Evolutionary conservation across 345 rosid species (phyloP), one percentile per base, ranked within the genome.

Genomic region (Excoecaria cochinchinensis): DNA sequence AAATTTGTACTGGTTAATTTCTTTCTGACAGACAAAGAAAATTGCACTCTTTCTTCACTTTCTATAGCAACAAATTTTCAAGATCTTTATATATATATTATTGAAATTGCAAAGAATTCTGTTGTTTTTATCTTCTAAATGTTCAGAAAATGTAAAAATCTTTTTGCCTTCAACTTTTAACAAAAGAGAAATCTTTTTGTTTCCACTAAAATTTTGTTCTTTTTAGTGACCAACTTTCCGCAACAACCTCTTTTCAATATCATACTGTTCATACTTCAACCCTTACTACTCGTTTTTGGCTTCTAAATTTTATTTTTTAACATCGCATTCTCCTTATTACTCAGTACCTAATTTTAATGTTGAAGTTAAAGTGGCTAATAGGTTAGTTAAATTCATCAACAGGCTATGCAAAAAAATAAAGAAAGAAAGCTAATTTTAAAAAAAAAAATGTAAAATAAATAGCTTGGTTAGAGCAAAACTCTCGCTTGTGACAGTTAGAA

Each of bases 11-110:
- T 6, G 10, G 39, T 69, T 8, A 31, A 31, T 25, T 38, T 58
- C 57, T 38, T 24, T 71, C 72, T 79, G 82, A 59, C 74, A 82
- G 13, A 51, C 64, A 74, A 74, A 68, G 53, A 70, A 68, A 69
- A 65, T 40, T 22, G n/a, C 57, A 19, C 48, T 69, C 62, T 60
- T 50, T 38, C 63, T 66, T 74, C 62, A 57, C 15, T 47, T 67
- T 76, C 67, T 40, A 24, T 59, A 60, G 38, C 31, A 39, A 36
- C 50, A 8, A 57, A 31, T 31, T 31, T 31, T 31, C 31, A 31
- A 31, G 31, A 31, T 31, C 31, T 31, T 31, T 31, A 31, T 31
- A 31, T 31, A 31, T 31, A 31, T 31, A 31, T 31, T 31, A 31
- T 31, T 31, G 31, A 31, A 31, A 31, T 31, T 31, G 31, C 1